phyloP scores from a whole-genome alignment of 169 alveolate species.

The Theileria annulata region DNA sequence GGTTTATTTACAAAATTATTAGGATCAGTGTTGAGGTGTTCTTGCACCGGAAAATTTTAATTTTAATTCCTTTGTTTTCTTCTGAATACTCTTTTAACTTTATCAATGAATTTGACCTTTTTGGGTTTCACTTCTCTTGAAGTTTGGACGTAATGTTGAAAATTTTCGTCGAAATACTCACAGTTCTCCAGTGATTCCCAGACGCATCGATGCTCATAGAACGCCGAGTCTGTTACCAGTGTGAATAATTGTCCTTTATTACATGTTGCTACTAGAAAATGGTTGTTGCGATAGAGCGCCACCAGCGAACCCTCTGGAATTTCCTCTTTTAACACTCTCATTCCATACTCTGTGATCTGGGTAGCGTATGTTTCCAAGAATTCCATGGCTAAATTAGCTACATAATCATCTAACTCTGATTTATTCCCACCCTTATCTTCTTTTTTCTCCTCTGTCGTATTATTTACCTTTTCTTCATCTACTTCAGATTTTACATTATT shows the following conservation, averaged over 20 bases:
- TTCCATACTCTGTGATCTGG: slow-evolving; percentile 39
- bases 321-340: slow-evolving; percentile 13
- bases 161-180: slow-evolving; percentile 43
- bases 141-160: slow-evolving; percentile 39
- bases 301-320: slow-evolving; percentile 15
- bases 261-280: slow-evolving; percentile 30
- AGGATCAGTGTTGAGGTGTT: background rate
- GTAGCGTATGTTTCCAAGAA: slow-evolving; percentile 42
- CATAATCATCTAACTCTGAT: background rate
- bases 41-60: background rate
- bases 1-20: background rate
- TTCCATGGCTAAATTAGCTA: slow-evolving; percentile 14
- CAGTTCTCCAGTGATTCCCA: slow-evolving; percentile 60
- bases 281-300: slow-evolving; percentile 52
- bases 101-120: slow-evolving; percentile 9
- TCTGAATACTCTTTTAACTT: background rate
- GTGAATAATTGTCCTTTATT: slow-evolving; percentile 30
- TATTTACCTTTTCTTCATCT: background rate
- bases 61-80: background rate
- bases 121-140: background rate
- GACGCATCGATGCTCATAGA: slow-evolving; percentile 41
- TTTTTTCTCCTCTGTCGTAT: background rate
- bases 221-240: slow-evolving; percentile 51
- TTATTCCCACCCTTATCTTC: background rate
- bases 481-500: background rate